Evolutionary conservation across 2,329 filamentous ascomycete genomes (phyloP).

Genomic region (Fusarium ambrosium): DNA sequence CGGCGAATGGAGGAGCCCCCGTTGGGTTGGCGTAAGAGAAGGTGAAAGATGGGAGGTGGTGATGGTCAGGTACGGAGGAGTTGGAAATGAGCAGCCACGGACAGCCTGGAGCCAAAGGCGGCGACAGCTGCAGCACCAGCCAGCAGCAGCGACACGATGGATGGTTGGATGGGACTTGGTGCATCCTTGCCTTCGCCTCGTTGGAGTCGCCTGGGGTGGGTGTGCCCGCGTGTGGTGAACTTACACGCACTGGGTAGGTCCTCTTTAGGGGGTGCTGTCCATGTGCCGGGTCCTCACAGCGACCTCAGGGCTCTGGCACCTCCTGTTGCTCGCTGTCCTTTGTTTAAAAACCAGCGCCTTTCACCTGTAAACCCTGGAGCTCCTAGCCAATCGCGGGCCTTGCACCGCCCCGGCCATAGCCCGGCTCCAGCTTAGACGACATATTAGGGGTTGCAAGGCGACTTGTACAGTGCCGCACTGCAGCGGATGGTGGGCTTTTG

Average conservation of each 20-base stretch:
- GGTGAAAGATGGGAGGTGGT: constrained; percentile 40
- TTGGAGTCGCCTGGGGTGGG: not conserved
- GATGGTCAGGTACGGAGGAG: constrained; percentile 38
- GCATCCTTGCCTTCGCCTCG: constrained; percentile 27
- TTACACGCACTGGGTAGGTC: not conserved
- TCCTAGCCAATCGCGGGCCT: constrained; percentile 35
- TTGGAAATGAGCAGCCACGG: constrained; percentile 18
- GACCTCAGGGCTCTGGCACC: constrained; percentile 23
- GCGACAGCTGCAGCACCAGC: constrained; percentile 32
- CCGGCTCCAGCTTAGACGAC: constrained; percentile 28
- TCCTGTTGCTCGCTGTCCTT: constrained; percentile 30
- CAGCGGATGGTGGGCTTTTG: constrained; percentile 27
- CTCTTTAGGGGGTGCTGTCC: constrained; percentile 9
- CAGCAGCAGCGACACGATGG: constrained; percentile 18
- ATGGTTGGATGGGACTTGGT: constrained; percentile 35
- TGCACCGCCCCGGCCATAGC: constrained; percentile 9
- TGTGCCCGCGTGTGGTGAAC: not conserved
- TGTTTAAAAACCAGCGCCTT: constrained; percentile 18
- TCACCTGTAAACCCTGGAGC: constrained; percentile 26
- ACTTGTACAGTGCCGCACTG: constrained; percentile 30
- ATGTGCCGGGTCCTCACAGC: constrained; percentile 17
- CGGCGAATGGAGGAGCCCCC: constrained; percentile 36
- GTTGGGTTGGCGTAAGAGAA: constrained; percentile 35
- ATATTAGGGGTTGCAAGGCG: constrained; percentile 46
- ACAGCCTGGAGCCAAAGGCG: constrained; percentile 22